A percentile compares a stretch with the other conserved stretches of the same genome.
Evolutionary conservation across 2,329 filamentous ascomycete genomes (phyloP).

Genomic region (Aspergillus brunneoviolaceus): DNA sequence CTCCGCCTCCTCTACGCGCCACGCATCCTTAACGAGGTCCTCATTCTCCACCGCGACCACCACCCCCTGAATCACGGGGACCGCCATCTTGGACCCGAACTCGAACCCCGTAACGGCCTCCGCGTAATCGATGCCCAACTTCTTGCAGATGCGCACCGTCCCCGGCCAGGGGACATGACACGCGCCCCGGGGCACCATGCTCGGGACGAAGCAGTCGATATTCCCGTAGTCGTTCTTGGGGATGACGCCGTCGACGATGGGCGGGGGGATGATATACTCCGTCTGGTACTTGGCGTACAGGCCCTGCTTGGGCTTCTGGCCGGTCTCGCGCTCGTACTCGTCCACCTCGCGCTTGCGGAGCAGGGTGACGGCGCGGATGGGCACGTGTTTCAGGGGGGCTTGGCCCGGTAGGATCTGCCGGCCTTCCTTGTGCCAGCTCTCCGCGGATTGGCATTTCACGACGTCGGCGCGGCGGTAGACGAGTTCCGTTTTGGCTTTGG

Average conservation of each 20-base stretch:
- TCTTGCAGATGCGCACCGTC: slow-evolving; percentile 76
- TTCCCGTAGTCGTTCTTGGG: slow-evolving; percentile 95
- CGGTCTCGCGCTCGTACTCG: slow-evolving; percentile 75
- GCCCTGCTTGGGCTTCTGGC: slow-evolving; percentile 81
- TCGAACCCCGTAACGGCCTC: slow-evolving; percentile 97
- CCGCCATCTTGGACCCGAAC: slow-evolving; percentile 90
- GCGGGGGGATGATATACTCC: slow-evolving; percentile 89
- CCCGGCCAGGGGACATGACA: slow-evolving; percentile 79
- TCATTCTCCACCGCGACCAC: slow-evolving; percentile 82
- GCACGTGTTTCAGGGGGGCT: slow-evolving; percentile 78
- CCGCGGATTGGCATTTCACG: slow-evolving; percentile 80
- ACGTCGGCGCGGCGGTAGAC: slow-evolving; percentile 80
- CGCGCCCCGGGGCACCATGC: slow-evolving; percentile 86
- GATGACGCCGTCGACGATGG: slow-evolving; percentile 79
- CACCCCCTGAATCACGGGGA: slow-evolving; percentile 86
- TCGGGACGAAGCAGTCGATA: slow-evolving; percentile 90
- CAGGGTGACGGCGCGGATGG: slow-evolving; percentile 85
- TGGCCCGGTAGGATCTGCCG: slow-evolving; percentile 70
- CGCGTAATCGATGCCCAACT: slow-evolving; percentile 81
- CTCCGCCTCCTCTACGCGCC: slow-evolving; percentile 75
- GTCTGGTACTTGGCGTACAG: slow-evolving; percentile 84
- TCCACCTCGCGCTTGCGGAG: slow-evolving; percentile 86
- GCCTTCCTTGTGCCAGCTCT: slow-evolving; percentile 98
- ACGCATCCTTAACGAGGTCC: slow-evolving; percentile 71
- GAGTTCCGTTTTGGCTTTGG: slow-evolving; percentile 70